Conservation (phyloP, 1,139 yeast genomes). For the Saccharomycopsis crataegensis region DNA sequence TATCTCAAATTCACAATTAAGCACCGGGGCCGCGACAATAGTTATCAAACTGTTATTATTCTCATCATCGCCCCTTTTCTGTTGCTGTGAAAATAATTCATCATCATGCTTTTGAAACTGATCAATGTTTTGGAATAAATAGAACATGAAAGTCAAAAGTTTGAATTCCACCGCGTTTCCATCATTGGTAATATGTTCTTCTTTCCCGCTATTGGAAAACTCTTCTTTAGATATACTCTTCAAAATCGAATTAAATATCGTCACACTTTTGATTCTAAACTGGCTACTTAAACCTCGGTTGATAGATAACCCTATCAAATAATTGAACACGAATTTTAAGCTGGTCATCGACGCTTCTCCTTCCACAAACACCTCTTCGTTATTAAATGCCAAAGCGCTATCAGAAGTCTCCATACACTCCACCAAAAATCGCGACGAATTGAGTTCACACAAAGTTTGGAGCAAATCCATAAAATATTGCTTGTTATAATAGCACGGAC, state of each 20-base stretch:
- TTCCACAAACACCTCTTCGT: background rate
- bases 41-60: background rate
- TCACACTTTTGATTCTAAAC: conserved; percentile 40
- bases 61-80: background rate
- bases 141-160: conserved; percentile 22
- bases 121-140: conserved; percentile 6
- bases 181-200: no score
- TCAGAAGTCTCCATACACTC: conserved; percentile 14
- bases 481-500: conserved; percentile 30
- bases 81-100: background rate
- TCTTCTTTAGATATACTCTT: conserved; percentile 42
- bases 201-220: conserved; percentile 25
- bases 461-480: conserved; percentile 32
- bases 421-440: conserved; percentile 43
- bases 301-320: conserved; percentile 39
- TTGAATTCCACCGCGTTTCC: conserved; percentile 20
- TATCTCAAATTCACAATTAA: conserved; percentile 58
- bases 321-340: conserved; percentile 25
- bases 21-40: conserved; percentile 24
- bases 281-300: conserved; percentile 34
- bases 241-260: conserved; percentile 43
- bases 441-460: conserved; percentile 41
- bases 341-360: background rate
- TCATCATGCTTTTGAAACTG: conserved; percentile 16
- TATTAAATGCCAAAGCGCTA: background rate